Conservation (phyloP, 2,329 filamentous ascomycete genomes). For the Penicillium sp. region DNA sequence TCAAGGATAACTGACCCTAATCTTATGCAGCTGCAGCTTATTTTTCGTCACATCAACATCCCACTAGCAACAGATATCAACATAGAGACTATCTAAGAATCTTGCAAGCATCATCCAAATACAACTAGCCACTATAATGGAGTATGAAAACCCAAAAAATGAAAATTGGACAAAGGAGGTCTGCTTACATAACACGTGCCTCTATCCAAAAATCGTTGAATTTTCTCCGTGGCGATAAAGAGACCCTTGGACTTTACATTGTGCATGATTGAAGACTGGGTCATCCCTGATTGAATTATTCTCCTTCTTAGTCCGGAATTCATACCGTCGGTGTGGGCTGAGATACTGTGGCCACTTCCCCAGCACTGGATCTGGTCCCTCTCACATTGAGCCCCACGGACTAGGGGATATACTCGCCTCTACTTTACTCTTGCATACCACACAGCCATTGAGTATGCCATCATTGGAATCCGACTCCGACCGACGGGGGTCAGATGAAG, state of each 20-base stretch:
- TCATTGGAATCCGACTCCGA: slow-evolving; percentile 64
- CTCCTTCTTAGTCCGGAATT: not conserved
- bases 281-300: not conserved
- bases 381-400: slow-evolving; percentile 1
- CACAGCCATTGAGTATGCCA: slow-evolving; percentile 9
- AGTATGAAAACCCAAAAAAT: not conserved
- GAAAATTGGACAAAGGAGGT: not conserved
- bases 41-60: no score
- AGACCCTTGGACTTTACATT: not conserved
- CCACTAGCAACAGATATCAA: no score
- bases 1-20: no score
- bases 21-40: no score
- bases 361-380: slow-evolving; percentile 1
- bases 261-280: not conserved
- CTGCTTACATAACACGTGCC: slow-evolving; percentile 13
- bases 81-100: no score
- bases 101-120: no score
- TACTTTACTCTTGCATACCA: not conserved
- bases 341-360: slow-evolving; percentile 1
- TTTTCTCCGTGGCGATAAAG: slow-evolving; percentile 19
- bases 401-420: slow-evolving; percentile 7
- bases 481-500: slow-evolving; percentile 56
- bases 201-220: slow-evolving; percentile 12
- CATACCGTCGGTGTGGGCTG: not conserved
- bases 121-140: not conserved